These are phyloP conservation scores for Saturnispora galanensis DNA, from an alignment of 805 yeast genomes.

Conservation along the genomic window DNA sequence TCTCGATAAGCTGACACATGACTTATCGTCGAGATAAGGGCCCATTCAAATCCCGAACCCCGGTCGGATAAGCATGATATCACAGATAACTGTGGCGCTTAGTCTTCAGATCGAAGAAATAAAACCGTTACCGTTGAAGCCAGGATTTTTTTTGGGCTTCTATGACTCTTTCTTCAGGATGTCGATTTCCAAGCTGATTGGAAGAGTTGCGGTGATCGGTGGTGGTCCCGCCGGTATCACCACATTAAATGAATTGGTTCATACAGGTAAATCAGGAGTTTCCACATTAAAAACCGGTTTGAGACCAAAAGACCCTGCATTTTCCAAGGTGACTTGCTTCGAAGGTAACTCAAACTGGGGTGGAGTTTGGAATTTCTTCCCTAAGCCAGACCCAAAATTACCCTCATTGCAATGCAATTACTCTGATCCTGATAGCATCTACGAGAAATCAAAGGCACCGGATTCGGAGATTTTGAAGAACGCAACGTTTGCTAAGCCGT, in stretches of 20 bases:
- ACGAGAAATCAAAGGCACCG: conserved; percentile 9
- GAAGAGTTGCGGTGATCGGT: conserved; percentile 29
- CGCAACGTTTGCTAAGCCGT: conserved; percentile 28
- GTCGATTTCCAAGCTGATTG: conserved; percentile 7
- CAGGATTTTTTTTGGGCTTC: not conserved
- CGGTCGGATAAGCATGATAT: too few relatives aligned
- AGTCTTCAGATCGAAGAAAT: too few relatives aligned
- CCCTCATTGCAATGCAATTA: conserved; percentile 11
- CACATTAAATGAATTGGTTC: conserved; percentile 25
- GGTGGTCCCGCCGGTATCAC: conserved; percentile 35
- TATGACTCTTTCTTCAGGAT: not conserved
- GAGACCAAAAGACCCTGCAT: conserved; percentile 19
- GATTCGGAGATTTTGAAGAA: conserved; percentile 16
- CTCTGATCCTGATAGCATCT: conserved; percentile 14
- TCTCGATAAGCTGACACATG: too few relatives aligned
- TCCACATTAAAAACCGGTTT: conserved; percentile 12
- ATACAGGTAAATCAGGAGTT: conserved; percentile 23
- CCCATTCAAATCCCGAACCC: too few relatives aligned
- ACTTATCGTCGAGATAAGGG: too few relatives aligned
- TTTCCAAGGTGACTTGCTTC: conserved; percentile 29
- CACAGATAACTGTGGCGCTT: too few relatives aligned
- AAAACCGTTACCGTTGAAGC: too few relatives aligned
- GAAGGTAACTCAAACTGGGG: conserved; percentile 32
- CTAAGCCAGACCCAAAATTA: conserved; percentile 16
- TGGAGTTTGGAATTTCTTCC: conserved; percentile 30